These are phyloP conservation scores for Pneumocystis carinii DNA, from an alignment of 1,139 yeast genomes.

Conservation along the genomic window DNA sequence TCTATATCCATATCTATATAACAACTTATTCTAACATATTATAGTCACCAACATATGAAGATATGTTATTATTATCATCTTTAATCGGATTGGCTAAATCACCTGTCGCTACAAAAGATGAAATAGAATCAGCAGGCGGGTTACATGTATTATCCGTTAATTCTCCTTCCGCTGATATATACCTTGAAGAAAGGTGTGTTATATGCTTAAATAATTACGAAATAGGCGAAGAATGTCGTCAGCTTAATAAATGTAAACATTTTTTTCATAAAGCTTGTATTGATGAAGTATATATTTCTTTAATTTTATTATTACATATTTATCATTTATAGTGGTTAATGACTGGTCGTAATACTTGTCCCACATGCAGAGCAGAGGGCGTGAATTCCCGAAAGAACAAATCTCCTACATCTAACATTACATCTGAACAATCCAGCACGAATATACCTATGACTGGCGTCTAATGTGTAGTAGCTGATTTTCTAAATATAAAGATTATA, in stretches of 20 bases:
- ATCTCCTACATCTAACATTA: neutral
- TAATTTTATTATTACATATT: neutral
- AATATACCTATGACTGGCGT: neutral
- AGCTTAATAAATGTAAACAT: conserved; percentile 33
- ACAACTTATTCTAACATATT: neutral
- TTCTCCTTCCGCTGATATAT: conserved; percentile 12
- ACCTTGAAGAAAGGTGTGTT: conserved; percentile 29
- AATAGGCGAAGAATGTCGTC: conserved; percentile 32
- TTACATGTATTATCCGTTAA: conserved; percentile 8
- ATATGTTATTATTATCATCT: conserved; percentile 31
- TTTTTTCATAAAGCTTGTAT: conserved; percentile 39
- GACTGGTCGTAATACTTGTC: conserved; percentile 42
- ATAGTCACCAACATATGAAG: conserved; percentile 34
- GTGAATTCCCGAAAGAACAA: conserved; percentile 17
- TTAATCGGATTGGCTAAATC: conserved; percentile 34
- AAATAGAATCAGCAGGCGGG: conserved; percentile 30
- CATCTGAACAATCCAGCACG: neutral
- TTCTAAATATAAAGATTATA: neutral
- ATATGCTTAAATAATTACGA: conserved; percentile 38
- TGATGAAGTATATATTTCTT: conserved; percentile 25
- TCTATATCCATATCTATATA: neutral
- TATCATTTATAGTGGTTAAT: conserved; percentile 29
- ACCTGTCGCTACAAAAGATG: conserved; percentile 30
- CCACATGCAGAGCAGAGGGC: conserved; percentile 38
- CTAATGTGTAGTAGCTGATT: neutral